Evolutionary conservation across 768 basidiomycete species (phyloP).

Genomic region (Naganishia kalamii): DNA sequence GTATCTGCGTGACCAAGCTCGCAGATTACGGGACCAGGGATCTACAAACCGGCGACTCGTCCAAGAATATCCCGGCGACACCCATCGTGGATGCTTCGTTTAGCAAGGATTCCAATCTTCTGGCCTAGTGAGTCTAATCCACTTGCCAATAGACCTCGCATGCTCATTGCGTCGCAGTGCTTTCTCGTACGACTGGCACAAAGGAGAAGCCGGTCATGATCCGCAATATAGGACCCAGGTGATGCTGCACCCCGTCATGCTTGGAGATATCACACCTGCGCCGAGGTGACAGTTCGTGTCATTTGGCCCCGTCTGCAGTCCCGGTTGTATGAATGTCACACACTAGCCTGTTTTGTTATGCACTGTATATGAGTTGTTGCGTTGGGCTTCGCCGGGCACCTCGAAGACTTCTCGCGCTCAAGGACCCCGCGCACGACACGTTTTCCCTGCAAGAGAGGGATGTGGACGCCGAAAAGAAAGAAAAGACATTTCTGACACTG

Average conservation of each 20-base stretch:
- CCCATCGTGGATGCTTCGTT: conserved; percentile 76
- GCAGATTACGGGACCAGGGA: conserved; percentile 40
- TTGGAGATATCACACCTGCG: conserved; percentile 49
- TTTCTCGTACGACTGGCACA: conserved; percentile 88
- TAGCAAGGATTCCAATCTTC: conserved; percentile 79
- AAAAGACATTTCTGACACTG: too few species aligned
- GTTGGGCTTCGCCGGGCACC: too few species aligned
- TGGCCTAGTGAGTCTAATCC: conserved; percentile 59
- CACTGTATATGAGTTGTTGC: too few species aligned
- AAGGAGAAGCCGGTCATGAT: conserved; percentile 79
- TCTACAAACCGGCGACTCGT: conserved; percentile 38
- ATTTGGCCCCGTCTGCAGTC: too few species aligned
- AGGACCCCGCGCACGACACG: too few species aligned
- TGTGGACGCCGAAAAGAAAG: too few species aligned
- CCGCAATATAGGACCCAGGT: conserved; percentile 50
- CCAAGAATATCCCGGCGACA: conserved; percentile 34
- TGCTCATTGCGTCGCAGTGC: conserved; percentile 46
- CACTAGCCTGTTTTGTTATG: too few species aligned
- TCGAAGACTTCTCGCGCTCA: too few species aligned
- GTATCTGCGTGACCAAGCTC: background rate
- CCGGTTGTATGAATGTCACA: too few species aligned
- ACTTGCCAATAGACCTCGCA: too few species aligned
- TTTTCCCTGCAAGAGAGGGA: too few species aligned
- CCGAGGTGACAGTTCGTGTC: conserved; percentile 35
- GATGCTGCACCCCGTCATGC: conserved; percentile 50